A percentile compares a stretch with the other conserved stretches of the same genome.
These are phyloP conservation scores for Euphorbia corollata DNA, from an alignment of 441 rosid genomes.

Conservation along the genomic window DNA sequence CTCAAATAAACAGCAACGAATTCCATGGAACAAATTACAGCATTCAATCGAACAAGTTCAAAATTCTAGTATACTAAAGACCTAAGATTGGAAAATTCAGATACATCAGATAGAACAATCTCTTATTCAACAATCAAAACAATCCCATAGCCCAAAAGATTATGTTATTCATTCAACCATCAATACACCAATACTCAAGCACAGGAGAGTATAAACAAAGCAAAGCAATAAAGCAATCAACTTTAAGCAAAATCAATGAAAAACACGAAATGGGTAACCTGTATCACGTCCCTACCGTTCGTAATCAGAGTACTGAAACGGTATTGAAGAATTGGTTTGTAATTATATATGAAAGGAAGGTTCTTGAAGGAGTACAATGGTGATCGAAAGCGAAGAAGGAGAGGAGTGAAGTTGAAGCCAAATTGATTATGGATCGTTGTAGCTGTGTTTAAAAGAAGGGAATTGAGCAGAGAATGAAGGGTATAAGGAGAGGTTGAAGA, in stretches of 20 bases:
- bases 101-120: slow-evolving; percentile 8
- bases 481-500: background rate
- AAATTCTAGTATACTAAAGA: slow-evolving; percentile 7
- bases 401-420: slow-evolving; percentile 15
- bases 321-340: background rate
- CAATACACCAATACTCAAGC: background rate
- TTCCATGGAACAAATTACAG: slow-evolving; percentile 5
- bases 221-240: slow-evolving; percentile 9
- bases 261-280: slow-evolving; percentile 17
- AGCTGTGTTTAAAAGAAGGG: background rate
- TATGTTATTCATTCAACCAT: slow-evolving; percentile 3
- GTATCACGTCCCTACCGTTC: slow-evolving; percentile 1
- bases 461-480: slow-evolving; percentile 9
- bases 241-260: slow-evolving; percentile 2
- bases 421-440: slow-evolving; percentile 4
- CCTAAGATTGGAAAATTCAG: slow-evolving; percentile 14
- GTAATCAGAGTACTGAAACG: slow-evolving; percentile 3
- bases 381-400: slow-evolving; percentile 15
- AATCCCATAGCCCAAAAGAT: slow-evolving; percentile 13
- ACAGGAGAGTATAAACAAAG: background rate
- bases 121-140: slow-evolving; percentile 16
- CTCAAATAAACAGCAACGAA: slow-evolving; percentile 3
- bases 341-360: slow-evolving; percentile 9
- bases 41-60: slow-evolving; percentile 16
- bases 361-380: slow-evolving; percentile 17